Base-by-base conservation (phyloP, 495 filamentous ascomycete species). In the Aspergillus wentii region DNA sequence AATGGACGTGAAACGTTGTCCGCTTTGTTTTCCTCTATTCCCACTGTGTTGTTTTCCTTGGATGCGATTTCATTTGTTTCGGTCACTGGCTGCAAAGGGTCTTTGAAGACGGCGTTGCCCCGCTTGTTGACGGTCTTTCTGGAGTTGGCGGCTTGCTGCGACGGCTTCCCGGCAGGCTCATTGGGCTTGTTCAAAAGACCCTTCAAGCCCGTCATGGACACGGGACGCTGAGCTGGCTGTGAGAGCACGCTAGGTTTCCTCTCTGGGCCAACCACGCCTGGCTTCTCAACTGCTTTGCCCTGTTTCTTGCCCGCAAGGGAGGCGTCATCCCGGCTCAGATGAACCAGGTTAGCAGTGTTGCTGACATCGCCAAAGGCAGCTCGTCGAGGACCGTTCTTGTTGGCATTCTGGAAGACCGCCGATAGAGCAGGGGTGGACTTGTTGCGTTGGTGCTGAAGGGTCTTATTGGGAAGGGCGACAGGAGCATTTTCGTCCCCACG, bases 341-440 rank as follows among this genome's bases (percentile, higher is more conserved):
- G 66, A 9, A 70, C 48, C 17, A 64, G 49, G 48, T 80, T 82
- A 19, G 66, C 57, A 11, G 72, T 83, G 54, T 87, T 89, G 72
- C 81, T 91, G 23, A 89, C 71, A 53, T 95, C 89, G 11, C 75
- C 83, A 59, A 92, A 87, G 11, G 78, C 85, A 25, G 79, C 80
- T 42, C 88, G 78, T 64, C 87, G 88, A 17, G 81, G 68, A 27
- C 72, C 76, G 34, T 76, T 76, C 35, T 76, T 76, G 59, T 85
- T 91, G 34, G 83, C 57, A 14, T 68, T 72, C 31, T 76, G 66
- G 11, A 71, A 46, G 44, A 79, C 62, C 17, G 68, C 64, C 30
- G 73, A 77, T 30, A 89, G 62, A 30, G 81, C 83, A 15, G 85
- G 74, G 7, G 78, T 82, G 1, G 88, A 92, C 61, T 90, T 94